These are phyloP conservation scores for Mucor sp. DNA, from an alignment of 371 early-diverging fungal species.

Conservation along the genomic window DNA sequence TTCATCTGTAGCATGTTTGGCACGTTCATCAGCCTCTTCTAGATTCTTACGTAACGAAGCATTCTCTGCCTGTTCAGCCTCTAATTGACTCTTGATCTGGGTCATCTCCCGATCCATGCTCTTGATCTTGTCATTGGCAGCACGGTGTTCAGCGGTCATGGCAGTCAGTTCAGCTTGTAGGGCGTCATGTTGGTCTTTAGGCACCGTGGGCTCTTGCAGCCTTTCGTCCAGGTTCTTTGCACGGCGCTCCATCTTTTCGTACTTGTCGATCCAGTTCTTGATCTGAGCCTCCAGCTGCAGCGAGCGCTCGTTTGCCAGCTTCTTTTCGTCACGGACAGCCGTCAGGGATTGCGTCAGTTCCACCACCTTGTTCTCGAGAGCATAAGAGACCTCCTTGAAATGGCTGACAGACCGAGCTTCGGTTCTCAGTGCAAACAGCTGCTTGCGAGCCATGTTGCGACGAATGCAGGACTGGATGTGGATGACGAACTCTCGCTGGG, in stretches of 20 bases:
- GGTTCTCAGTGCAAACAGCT: constrained; percentile 66
- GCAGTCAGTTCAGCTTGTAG: constrained; percentile 55
- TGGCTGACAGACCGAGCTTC: constrained; percentile 92
- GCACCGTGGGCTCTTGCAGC: constrained; percentile 65
- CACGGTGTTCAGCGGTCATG: constrained; percentile 48
- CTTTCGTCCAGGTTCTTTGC: constrained; percentile 52
- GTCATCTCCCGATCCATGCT: constrained; percentile 68
- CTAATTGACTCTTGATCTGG: constrained; percentile 59
- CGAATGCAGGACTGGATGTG: constrained; percentile 86
- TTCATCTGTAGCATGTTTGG: constrained; percentile 38
- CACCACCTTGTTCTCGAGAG: constrained; percentile 94
- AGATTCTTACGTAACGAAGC: constrained; percentile 56
- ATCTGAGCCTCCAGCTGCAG: constrained; percentile 72
- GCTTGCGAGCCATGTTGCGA: constrained; percentile 70
- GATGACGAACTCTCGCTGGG: constrained; percentile 59
- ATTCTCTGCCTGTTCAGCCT: constrained; percentile 68
- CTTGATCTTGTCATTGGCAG: constrained; percentile 56
- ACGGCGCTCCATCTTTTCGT: constrained; percentile 56
- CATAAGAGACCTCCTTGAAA: constrained; percentile 92
- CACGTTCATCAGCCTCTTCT: constrained; percentile 40
- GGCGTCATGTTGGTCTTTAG: constrained; percentile 59
- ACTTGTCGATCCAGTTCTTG: constrained; percentile 72
- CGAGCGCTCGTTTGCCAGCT: constrained; percentile 56
- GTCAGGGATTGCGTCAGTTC: constrained; percentile 86
- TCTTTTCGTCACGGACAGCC: constrained; percentile 70